Base-by-base conservation (phyloP, 169 alveolate genomes). In the Plasmodium gallinaceum region DNA sequence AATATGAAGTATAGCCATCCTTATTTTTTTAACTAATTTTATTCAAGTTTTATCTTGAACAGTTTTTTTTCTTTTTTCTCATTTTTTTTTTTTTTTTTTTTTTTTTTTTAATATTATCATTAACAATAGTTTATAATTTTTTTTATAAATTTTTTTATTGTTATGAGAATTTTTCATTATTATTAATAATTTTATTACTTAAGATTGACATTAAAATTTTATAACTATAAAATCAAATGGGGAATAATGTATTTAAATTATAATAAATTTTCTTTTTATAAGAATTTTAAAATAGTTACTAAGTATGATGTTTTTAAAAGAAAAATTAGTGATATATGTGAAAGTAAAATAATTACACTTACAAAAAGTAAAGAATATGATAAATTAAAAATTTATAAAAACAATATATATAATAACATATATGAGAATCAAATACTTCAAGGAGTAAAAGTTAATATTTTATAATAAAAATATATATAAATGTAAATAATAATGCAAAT, bases 321-420 rank as follows among this genome's bases (percentile, higher is more conserved):
- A 54, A 57, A 54, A 52, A 83, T 83, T 48, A 58, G 86, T 61
- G 91, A 83, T 48, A 70, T 61, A 61, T 83, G 91, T 83, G 91
- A 83, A 83, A 83, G 86, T 68, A 83, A 83, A 83, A 83, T 69
- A 83, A 83, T 83, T 45, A 18, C 85, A 24, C 83, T 83, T 24
- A 69, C 26, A 22, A 83, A 83, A 83, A 83, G 74, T 69, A 83
- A 83, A 70, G 85, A 83, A 60, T 83, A 83, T 68, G 91, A 83
- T 58, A 70, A 62, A 20, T 66, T 83, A 7, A 70, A 83, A 83
- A 58, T 83, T 7, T 83, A 69, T 62, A 83, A 58, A 46, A 62
- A 48, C 22, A 83, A 83, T 68, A 45, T 83, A 39, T 83, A 54
- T 61, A 83, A 83, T 60, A 48, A 37, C 73, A 54, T 83, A 69